Base-by-base conservation (phyloP, 441 rosid genomes). In the Jatropha multifida region DNA sequence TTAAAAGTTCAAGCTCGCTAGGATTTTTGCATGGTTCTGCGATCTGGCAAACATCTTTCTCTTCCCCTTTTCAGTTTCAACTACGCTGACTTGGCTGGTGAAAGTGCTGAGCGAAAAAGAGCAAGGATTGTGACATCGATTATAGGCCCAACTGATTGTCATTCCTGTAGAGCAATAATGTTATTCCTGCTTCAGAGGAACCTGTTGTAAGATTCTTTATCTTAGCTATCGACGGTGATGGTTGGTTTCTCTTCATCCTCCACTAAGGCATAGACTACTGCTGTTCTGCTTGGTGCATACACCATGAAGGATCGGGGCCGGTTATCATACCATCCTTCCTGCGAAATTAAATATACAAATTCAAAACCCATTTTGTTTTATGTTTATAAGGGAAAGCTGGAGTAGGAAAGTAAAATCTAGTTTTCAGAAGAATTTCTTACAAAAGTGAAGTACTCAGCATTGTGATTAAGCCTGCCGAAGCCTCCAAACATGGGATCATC, bases 201-300 rank as follows among this genome's bases (percentile, higher is more conserved):
- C 20, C 62, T 11, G 20, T 66, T 59, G 66, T 13, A 4, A 56
- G 54, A 61, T 10, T 71, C 55, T n/a, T 14, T 32, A 32, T 49
- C 60, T 73, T 52, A 74, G 67, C 62, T 38, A 32, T 74, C 74
- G 14, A 26, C 44, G 49, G 40, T n/a, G 18, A 18, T 18, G 8
- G 58, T 17, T 4, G 58, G 58, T 58, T 79, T 38, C 69, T 72
- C 18, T 74, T 84, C 83, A 78, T 78, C 85, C 68, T 90, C 88
- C 65, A 82, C 90, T 63, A 88, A 82, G 40, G 93, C 97, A 71
- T 92, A 96, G 27, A 96, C 97, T 56, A 89, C 96, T 46, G 97
- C 97, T 3, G 97, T 92, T 85, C 99, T 91, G 76, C 85, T 77
- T 9, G 99, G 98, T 4, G 99, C 86, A 77, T 96, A 93, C 63